Evolutionary conservation across 2,329 filamentous ascomycete genomes (phyloP).

Genomic region (Sporothrix brunneoviolacea): DNA sequence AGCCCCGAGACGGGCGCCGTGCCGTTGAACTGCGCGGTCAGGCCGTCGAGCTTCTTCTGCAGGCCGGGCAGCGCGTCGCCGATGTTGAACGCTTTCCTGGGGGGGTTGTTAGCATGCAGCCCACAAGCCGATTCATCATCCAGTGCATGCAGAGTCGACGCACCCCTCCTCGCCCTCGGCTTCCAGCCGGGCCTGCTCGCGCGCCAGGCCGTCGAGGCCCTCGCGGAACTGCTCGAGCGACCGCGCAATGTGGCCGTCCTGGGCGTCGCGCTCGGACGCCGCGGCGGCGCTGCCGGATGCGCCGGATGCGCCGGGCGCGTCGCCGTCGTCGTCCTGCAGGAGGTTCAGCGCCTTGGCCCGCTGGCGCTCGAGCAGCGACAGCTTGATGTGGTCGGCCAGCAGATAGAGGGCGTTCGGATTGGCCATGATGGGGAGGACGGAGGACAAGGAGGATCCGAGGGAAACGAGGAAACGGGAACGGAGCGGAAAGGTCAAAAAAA

Average conservation of each 20-base stretch:
- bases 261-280: constrained; percentile 46
- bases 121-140: too few species aligned
- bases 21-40: constrained; percentile 75
- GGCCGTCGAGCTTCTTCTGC: constrained; percentile 66
- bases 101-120: background rate
- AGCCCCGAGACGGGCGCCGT: constrained; percentile 41
- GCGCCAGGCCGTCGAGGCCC: constrained; percentile 64
- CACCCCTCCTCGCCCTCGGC: constrained; percentile 59
- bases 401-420: constrained; percentile 76
- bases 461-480: too few species aligned
- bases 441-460: too few species aligned
- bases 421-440: constrained; percentile 34
- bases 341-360: constrained; percentile 76
- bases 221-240: constrained; percentile 82
- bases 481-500: background rate
- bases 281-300: background rate
- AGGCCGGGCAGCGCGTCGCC: constrained; percentile 62
- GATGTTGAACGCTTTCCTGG: constrained; percentile 42
- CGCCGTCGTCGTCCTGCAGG: constrained; percentile 44
- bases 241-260: constrained; percentile 82
- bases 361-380: constrained; percentile 87
- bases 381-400: constrained; percentile 92
- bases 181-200: constrained; percentile 56
- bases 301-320: background rate
- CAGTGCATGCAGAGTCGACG: too few species aligned